Conservation (phyloP, 2,329 filamentous ascomycete genomes). For the Dendryphion nanum region DNA sequence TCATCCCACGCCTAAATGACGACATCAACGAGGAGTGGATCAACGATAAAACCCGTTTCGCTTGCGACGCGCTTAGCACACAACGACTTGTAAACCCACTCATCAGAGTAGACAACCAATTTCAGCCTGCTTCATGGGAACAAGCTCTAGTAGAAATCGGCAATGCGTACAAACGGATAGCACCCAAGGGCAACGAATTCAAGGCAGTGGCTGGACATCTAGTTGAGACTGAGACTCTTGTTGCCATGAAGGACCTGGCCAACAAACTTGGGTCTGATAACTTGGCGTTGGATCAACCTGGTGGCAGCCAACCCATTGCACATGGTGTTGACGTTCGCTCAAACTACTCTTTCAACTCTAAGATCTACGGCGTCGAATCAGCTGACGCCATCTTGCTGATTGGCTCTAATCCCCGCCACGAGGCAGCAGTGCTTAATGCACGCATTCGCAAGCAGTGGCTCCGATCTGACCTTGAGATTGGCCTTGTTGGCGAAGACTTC, state of each 20-base stretch:
- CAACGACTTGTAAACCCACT: slow-evolving; percentile 92
- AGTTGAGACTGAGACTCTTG: slow-evolving; percentile 86
- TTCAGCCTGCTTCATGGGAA: slow-evolving; percentile 92
- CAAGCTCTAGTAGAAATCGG: slow-evolving; percentile 87
- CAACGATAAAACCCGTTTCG: slow-evolving; percentile 96
- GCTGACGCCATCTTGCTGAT: slow-evolving; percentile 89
- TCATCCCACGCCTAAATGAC: slow-evolving; percentile 90
- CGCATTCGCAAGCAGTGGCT: slow-evolving; percentile 98
- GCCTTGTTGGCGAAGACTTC: slow-evolving; percentile 85
- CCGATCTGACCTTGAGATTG: slow-evolving; percentile 89
- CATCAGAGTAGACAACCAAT: slow-evolving; percentile 83
- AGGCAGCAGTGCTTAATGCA: slow-evolving; percentile 92
- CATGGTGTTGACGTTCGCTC: slow-evolving; percentile 92
- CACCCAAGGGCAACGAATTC: slow-evolving; percentile 89
- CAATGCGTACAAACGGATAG: slow-evolving; percentile 73
- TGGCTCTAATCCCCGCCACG: slow-evolving; percentile 91
- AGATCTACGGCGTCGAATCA: slow-evolving; percentile 89
- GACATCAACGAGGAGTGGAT: slow-evolving; percentile 99
- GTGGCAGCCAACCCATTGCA: slow-evolving; percentile 77
- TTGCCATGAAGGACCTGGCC: slow-evolving; percentile 94
- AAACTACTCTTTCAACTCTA: slow-evolving; percentile 97
- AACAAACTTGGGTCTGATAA: slow-evolving; percentile 98
- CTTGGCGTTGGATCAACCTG: slow-evolving; percentile 85
- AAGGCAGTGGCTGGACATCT: slow-evolving; percentile 91
- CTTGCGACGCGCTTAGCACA: slow-evolving; percentile 93